A percentile compares a stretch with the other conserved stretches of the same genome.
phyloP scores from a whole-genome alignment of 1,284 basidiomycete genomes.

The Peniophora sp. region DNA sequence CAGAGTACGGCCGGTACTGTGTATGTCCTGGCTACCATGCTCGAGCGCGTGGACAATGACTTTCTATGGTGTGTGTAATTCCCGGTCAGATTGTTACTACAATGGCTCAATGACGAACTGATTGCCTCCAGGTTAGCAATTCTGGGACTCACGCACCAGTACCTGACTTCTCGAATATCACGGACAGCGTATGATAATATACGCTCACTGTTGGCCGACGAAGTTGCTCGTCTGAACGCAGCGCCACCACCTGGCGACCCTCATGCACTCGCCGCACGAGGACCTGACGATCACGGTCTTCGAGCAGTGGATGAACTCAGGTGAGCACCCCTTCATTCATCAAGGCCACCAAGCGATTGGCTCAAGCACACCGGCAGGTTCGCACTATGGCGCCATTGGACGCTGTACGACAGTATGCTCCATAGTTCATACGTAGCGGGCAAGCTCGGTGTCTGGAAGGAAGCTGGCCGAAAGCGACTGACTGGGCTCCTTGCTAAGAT shows the following conservation, averaged over 20 bases:
- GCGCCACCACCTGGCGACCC: conserved; percentile 31
- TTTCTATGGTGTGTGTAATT: conserved; percentile 67
- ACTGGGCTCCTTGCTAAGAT: conserved; percentile 96
- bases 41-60: conserved; percentile 91
- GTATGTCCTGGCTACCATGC: conserved; percentile 82
- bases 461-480: conserved; percentile 82
- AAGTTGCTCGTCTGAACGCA: conserved; percentile 84
- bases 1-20: conserved; percentile 87
- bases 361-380: conserved; percentile 41
- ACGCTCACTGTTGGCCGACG: conserved; percentile 75
- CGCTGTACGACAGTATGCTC: conserved; percentile 94
- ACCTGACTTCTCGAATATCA: conserved; percentile 82
- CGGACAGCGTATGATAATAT: conserved; percentile 80
- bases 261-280: conserved; percentile 43
- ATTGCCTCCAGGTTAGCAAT: conserved; percentile 74
- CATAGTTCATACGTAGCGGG: conserved; percentile 95
- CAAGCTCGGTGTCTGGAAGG: conserved; percentile 95
- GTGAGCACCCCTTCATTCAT: no score
- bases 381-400: conserved; percentile 96
- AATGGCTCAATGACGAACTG: neutral
- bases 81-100: neutral
- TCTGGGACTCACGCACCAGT: conserved; percentile 90
- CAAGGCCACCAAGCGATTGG: no score
- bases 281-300: conserved; percentile 77
- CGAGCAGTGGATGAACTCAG: conserved; percentile 75